Conservation (phyloP, 176 grass and related monocot genomes). For the Pontederia crassipes region DNA sequence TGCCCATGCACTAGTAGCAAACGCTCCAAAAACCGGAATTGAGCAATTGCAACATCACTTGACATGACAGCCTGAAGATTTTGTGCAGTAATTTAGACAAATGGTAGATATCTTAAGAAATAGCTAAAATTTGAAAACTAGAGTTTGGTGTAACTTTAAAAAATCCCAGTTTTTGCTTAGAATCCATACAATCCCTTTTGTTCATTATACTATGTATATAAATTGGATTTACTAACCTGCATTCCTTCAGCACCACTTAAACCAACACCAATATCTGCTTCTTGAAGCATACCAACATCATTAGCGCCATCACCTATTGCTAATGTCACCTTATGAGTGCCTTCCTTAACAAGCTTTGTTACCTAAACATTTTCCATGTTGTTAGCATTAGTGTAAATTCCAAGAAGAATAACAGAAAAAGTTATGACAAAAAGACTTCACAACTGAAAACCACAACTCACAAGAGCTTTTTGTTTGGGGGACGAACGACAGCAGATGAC, state of each 20-base stretch:
- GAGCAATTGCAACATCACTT: conserved; percentile 83
- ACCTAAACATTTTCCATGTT: conserved; percentile 26
- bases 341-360: conserved; percentile 58
- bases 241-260: conserved; percentile 88
- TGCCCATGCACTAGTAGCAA: conserved; percentile 90
- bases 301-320: conserved; percentile 81
- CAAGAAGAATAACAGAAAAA: background rate
- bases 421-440: background rate
- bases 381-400: background rate
- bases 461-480: conserved; percentile 84
- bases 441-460: conserved; percentile 20
- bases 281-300: conserved; percentile 88
- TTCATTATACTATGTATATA: background rate
- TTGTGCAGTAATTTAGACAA: too few relatives aligned
- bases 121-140: too few relatives aligned
- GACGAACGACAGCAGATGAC: conserved; percentile 87
- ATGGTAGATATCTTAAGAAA: too few relatives aligned
- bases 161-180: background rate
- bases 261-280: conserved; percentile 79
- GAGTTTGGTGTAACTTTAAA: background rate
- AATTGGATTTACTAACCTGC: conserved; percentile 41
- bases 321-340: conserved; percentile 54
- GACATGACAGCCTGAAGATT: conserved; percentile 80
- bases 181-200: too few relatives aligned
- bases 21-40: conserved; percentile 78